phyloP scores from a whole-genome alignment of 768 basidiomycete species.

The Leccinellum rugosiceps region DNA sequence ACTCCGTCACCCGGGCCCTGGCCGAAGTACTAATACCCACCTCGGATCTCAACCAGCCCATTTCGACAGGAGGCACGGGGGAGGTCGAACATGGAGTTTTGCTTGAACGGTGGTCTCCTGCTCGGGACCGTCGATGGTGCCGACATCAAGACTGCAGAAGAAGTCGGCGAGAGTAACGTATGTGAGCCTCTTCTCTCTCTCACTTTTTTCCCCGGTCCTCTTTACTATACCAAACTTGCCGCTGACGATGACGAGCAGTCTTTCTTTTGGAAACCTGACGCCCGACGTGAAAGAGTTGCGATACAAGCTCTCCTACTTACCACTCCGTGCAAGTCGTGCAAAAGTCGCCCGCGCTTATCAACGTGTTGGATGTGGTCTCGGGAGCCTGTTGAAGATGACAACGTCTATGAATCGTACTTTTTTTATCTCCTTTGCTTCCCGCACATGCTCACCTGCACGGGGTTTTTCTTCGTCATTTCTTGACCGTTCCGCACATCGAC shows the following conservation, averaged over 20 bases:
- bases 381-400: slow-evolving; percentile 81
- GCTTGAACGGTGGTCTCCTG: slow-evolving; percentile 85
- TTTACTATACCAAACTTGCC: too few relatives aligned
- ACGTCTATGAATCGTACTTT: slow-evolving; percentile 81
- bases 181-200: slow-evolving; percentile 41
- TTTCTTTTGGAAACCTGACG: slow-evolving; percentile 88
- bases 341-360: slow-evolving; percentile 78
- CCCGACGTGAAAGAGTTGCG: slow-evolving; percentile 85
- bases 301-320: slow-evolving; percentile 81
- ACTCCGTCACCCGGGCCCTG: slow-evolving; percentile 80
- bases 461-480: neutral
- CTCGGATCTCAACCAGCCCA: slow-evolving; percentile 92
- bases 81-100: slow-evolving; percentile 88
- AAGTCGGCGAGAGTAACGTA: slow-evolving; percentile 89
- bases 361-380: slow-evolving; percentile 75
- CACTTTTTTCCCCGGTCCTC: too few relatives aligned
- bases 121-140: slow-evolving; percentile 94
- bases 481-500: neutral
- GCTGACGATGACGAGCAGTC: slow-evolving; percentile 41
- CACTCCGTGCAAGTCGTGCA: slow-evolving; percentile 76
- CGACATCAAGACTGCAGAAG: slow-evolving; percentile 95
- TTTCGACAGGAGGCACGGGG: slow-evolving; percentile 96
- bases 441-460: neutral
- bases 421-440: neutral
- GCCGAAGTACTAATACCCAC: slow-evolving; percentile 88